Base-by-base conservation (phyloP, 306 rosid species). In the Alnus rubra region DNA sequence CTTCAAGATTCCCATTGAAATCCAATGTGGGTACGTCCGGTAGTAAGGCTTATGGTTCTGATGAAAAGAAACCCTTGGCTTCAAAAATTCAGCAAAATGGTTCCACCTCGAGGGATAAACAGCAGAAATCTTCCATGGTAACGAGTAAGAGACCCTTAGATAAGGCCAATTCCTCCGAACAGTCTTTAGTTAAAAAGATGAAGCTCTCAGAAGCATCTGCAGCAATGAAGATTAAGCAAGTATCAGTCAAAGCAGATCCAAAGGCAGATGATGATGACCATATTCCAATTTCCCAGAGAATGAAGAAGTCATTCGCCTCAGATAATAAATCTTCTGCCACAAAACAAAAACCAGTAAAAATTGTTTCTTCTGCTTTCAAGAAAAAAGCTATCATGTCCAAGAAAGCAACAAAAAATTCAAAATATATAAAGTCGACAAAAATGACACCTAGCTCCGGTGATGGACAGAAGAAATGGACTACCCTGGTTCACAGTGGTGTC, bases 391-490 rank as follows among this genome's bases (percentile, higher is more conserved):
- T 68, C 59, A 84, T 78, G 76, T 53, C 42, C 39, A 80, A 84
- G 69, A 90, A 88, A 70, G 51, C 82, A 12, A 81, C 79, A 7
- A 83, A 70, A 19, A 81, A 70, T 84, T 89, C 93, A 13, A 96
- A 89, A 82, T 96, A 96, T 89, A 90, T 91, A 55, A 96, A 88
- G 81, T 89, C 97, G 4, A 82, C 97, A 0, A 93, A 86, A 76
- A 71, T 88, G 80, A 88, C 82, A 74, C 99, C 99, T 9, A 86
- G 96, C 84, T 84, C 97, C 54, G 97, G 97, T 42, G 98, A 96
- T 80, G 98, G 99, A 69, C 98, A 90, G 93, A 92, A 90, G 87
- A 96, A 96, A 77, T 96, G 99, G 99, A 88, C 94, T 56, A 90
- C 92, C 64, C 85, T 96, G 89, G 85, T 86, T 78, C 99, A 96